Conservation (phyloP, 345 rosid species). For the Hevea brasiliensis region DNA sequence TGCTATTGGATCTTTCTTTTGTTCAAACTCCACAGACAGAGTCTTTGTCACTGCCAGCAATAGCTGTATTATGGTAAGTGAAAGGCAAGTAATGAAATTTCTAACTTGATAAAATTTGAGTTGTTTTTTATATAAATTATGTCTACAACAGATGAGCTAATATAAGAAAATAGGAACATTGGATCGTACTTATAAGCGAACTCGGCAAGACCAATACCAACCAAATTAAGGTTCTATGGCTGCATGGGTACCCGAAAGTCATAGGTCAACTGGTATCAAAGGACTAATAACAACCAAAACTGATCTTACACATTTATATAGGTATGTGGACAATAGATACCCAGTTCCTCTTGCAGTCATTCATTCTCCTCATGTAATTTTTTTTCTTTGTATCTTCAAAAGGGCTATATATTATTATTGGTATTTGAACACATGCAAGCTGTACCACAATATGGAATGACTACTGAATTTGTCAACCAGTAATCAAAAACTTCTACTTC, state of each 20-base stretch:
- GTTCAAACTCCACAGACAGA: slow-evolving; percentile 65
- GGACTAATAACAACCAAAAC: background rate
- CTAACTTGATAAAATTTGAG: background rate
- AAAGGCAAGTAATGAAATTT: background rate
- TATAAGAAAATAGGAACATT: background rate
- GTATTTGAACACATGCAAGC: background rate
- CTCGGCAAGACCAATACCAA: background rate
- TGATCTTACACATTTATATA: background rate
- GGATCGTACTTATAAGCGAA: background rate
- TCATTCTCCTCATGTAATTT: background rate
- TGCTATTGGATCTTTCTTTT: slow-evolving; percentile 69
- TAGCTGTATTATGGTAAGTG: background rate
- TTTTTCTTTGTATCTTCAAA: background rate
- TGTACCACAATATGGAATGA: background rate
- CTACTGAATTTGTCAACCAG: background rate
- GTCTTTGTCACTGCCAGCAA: slow-evolving; percentile 65
- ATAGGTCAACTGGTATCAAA: background rate
- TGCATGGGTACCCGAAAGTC: background rate
- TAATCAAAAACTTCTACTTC: background rate
- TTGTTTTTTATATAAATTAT: background rate
- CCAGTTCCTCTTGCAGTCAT: background rate
- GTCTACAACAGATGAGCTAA: background rate
- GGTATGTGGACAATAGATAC: background rate
- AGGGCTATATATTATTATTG: background rate
- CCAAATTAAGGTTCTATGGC: background rate